A percentile compares a stretch with the other conserved stretches of the same genome.
These are phyloP conservation scores for Diaporthe humulicola DNA, from an alignment of 2,329 filamentous ascomycete genomes.

Conservation along the genomic window DNA sequence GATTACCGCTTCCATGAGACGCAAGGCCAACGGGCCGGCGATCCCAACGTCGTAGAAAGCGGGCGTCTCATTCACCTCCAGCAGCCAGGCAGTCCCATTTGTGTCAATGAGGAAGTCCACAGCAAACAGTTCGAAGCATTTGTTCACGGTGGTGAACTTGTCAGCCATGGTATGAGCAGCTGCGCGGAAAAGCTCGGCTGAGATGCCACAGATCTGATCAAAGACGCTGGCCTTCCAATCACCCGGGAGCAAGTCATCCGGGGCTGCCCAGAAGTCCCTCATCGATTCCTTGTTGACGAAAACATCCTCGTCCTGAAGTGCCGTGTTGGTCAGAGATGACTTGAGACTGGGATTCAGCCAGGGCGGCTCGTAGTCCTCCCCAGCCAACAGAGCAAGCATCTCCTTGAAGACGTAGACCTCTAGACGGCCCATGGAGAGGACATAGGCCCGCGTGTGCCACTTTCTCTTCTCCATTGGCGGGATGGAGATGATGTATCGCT, in stretches of 20 bases:
- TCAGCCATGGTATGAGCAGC: constrained; percentile 55
- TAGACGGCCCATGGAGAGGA: constrained; percentile 52
- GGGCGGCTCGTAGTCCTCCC: constrained; percentile 52
- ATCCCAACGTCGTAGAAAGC: constrained; percentile 53
- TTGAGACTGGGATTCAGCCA: constrained; percentile 52
- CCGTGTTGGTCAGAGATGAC: constrained; percentile 54
- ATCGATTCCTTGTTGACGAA: constrained; percentile 50
- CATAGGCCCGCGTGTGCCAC: constrained; percentile 54
- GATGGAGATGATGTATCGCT: constrained; percentile 52
- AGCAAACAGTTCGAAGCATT: constrained; percentile 55
- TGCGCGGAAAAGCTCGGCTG: constrained; percentile 51
- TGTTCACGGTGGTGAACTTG: constrained; percentile 53
- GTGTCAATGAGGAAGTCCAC: constrained; percentile 53
- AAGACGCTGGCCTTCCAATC: constrained; percentile 52
- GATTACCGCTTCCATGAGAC: constrained; percentile 54
- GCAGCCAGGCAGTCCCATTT: constrained; percentile 49
- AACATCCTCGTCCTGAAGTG: constrained; percentile 52
- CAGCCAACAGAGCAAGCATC: constrained; percentile 52
- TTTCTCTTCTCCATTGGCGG: constrained; percentile 50
- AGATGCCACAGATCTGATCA: constrained; percentile 51
- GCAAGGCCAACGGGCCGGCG: constrained; percentile 49
- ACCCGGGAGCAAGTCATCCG: constrained; percentile 47
- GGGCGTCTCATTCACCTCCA: constrained; percentile 56
- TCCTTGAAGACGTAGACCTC: constrained; percentile 54
- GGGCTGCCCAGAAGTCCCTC: constrained; percentile 50